Evolutionary conservation across 495 filamentous ascomycete genomes (phyloP).

Genomic region (Xylaria sp.): DNA sequence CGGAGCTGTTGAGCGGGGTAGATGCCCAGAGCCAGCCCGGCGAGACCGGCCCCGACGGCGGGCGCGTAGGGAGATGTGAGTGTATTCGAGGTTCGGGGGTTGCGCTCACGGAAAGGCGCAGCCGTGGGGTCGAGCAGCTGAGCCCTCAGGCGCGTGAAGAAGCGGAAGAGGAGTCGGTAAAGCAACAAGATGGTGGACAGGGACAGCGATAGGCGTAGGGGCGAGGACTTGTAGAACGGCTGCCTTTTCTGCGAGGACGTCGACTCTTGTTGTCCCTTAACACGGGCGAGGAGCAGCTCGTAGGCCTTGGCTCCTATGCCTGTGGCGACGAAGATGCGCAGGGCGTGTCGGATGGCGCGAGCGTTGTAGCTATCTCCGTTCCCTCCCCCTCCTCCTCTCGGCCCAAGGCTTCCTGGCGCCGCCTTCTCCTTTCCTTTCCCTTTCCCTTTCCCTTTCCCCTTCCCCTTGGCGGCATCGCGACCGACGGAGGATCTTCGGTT

Average conservation of each 20-base stretch:
- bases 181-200: slow-evolving; percentile 84
- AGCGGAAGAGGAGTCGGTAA: slow-evolving; percentile 88
- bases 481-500: slow-evolving; percentile 18
- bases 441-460: slow-evolving; percentile 39
- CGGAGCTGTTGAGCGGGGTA: slow-evolving; percentile 79
- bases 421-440: slow-evolving; percentile 36
- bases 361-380: slow-evolving; percentile 74
- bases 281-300: slow-evolving; percentile 60
- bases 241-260: slow-evolving; percentile 45
- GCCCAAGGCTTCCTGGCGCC: neutral
- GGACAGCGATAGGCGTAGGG: slow-evolving; percentile 78
- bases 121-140: slow-evolving; percentile 79
- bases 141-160: slow-evolving; percentile 79
- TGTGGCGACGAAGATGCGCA: slow-evolving; percentile 78
- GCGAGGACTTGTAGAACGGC: slow-evolving; percentile 70
- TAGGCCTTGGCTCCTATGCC: slow-evolving; percentile 73
- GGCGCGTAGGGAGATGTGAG: slow-evolving; percentile 85
- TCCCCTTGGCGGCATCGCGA: slow-evolving; percentile 21
- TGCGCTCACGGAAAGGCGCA: slow-evolving; percentile 76
- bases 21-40: slow-evolving; percentile 81
- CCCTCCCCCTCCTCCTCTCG: slow-evolving; percentile 26
- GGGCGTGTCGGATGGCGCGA: slow-evolving; percentile 74
- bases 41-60: slow-evolving; percentile 83
- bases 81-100: slow-evolving; percentile 73
- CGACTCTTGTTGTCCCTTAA: slow-evolving; percentile 39